Evolutionary conservation across 2,329 filamentous ascomycete genomes (phyloP).

Genomic region (Botrytis hyacinthi): DNA sequence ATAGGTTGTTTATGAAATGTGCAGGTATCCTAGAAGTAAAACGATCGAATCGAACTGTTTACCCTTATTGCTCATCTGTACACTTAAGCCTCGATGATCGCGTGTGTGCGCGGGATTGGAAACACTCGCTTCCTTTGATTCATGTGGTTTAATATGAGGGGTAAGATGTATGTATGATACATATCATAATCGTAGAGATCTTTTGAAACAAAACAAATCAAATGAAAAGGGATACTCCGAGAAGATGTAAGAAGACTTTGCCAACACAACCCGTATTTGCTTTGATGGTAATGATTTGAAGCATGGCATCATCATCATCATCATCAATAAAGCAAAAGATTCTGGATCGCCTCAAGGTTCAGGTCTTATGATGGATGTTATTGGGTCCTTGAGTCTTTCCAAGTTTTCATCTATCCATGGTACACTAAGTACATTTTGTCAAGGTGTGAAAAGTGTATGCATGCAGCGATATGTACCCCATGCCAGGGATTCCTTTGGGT

Average conservation of each 20-base stretch:
- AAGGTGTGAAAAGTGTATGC: background rate
- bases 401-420: background rate
- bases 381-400: background rate
- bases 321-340: background rate
- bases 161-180: background rate
- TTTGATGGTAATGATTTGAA: background rate
- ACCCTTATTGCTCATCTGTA: background rate
- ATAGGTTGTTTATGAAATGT: background rate
- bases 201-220: background rate
- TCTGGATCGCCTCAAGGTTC: background rate
- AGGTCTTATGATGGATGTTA: background rate
- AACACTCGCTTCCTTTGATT: background rate
- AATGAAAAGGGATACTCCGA: background rate
- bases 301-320: background rate
- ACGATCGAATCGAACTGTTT: background rate
- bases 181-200: background rate
- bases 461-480: constrained; percentile 8
- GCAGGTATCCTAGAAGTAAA: background rate
- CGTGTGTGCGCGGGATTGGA: constrained; percentile 4
- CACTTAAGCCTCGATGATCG: background rate
- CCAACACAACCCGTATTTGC: background rate
- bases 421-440: background rate
- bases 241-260: background rate
- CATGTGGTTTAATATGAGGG: background rate
- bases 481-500: background rate